A percentile compares a stretch with the other conserved stretches of the same genome.
Conservation (phyloP, 768 basidiomycete genomes). For the Hygrocybe coccinea region DNA sequence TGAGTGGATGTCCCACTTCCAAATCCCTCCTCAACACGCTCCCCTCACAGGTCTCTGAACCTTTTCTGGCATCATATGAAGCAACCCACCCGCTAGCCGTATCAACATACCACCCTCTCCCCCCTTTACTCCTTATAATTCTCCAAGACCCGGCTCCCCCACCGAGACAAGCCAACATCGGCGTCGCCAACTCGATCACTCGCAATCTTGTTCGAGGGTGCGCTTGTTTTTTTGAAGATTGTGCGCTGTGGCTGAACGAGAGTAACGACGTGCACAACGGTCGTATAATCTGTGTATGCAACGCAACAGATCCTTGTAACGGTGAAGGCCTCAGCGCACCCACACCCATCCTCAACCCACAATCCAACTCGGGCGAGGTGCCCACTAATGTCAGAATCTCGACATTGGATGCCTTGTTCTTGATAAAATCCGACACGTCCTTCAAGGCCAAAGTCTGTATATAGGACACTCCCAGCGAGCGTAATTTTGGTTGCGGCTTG, state of each 20-base stretch:
- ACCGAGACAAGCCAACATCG: constrained; percentile 67
- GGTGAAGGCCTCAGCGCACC: constrained; percentile 24
- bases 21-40: constrained; percentile 58
- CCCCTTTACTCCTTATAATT: constrained; percentile 86
- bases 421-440: constrained; percentile 64
- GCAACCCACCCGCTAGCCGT: constrained; percentile 78
- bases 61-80: constrained; percentile 24
- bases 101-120: constrained; percentile 93
- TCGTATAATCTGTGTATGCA: constrained; percentile 74
- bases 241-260: constrained; percentile 32
- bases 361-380: constrained; percentile 72
- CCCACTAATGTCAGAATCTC: constrained; percentile 81
- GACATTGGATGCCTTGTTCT: constrained; percentile 61
- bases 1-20: constrained; percentile 55
- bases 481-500: constrained; percentile 64
- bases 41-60: constrained; percentile 21
- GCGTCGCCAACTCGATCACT: constrained; percentile 78
- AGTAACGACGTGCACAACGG: constrained; percentile 79
- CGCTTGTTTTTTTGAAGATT: constrained; percentile 22
- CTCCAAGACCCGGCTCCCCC: constrained; percentile 83
- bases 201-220: constrained; percentile 69
- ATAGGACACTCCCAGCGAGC: constrained; percentile 87
- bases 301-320: constrained; percentile 60
- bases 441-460: constrained; percentile 67
- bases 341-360: constrained; percentile 39